Evolutionary conservation across 192 early-diverging fungal genomes (phyloP).

Genomic region (Spizellomyces sp.): DNA sequence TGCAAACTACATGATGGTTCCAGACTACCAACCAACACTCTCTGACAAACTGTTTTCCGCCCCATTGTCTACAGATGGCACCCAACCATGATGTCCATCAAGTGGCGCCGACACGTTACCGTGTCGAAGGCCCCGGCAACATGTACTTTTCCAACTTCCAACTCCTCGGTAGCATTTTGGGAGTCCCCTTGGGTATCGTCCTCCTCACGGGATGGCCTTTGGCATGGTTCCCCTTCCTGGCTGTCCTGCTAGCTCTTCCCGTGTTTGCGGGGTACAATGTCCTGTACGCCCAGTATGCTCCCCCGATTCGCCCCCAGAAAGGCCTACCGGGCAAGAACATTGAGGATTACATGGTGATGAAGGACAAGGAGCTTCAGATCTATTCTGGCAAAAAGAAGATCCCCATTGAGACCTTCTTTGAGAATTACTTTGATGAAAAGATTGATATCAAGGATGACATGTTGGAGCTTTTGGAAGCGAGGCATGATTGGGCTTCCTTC

Average conservation of each 20-base stretch:
- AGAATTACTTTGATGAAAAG: constrained; percentile 94
- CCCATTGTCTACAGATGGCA: constrained; percentile 6
- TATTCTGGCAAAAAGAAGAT: constrained; percentile 85
- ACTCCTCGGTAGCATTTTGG: constrained; percentile 62
- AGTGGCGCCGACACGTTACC: constrained; percentile 47
- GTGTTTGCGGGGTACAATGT: constrained; percentile 74
- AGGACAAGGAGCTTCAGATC: constrained; percentile 73
- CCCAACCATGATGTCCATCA: constrained; percentile 29
- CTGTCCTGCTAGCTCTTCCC: constrained; percentile 66
- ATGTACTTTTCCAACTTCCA: constrained; percentile 77
- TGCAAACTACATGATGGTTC: background rate
- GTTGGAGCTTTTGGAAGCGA: constrained; percentile 83
- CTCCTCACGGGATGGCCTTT: constrained; percentile 66
- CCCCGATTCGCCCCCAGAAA: constrained; percentile 61
- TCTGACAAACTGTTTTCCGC: background rate
- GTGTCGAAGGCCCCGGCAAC: constrained; percentile 85
- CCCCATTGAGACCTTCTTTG: constrained; percentile 97
- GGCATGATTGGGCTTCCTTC: constrained; percentile 95
- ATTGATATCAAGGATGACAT: constrained; percentile 88
- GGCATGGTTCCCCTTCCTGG: constrained; percentile 56
- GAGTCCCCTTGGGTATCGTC: constrained; percentile 68
- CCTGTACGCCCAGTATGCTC: constrained; percentile 65
- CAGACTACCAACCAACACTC: background rate
- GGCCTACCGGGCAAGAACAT: constrained; percentile 76
- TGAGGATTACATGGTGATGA: constrained; percentile 89